Evolutionary conservation across 192 early-diverging fungal species (phyloP).

Genomic region (Blastocladiella britannica): DNA sequence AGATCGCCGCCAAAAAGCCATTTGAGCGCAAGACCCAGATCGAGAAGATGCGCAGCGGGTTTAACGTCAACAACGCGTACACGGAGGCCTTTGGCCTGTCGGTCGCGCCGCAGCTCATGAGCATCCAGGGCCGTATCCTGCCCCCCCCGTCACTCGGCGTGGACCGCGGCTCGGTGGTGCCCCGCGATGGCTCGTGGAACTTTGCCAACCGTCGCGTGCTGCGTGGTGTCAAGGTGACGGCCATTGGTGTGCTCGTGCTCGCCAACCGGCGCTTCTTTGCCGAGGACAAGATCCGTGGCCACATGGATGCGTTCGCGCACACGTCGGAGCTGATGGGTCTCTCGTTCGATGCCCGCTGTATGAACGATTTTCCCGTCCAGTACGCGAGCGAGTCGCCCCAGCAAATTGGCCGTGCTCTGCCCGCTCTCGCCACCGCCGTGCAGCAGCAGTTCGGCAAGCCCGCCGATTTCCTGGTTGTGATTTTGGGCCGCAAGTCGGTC

Average conservation of each 20-base stretch:
- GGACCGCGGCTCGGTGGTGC: conserved; percentile 8
- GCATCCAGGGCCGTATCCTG: conserved; percentile 23
- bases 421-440: conserved; percentile 46
- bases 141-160: conserved; percentile 5
- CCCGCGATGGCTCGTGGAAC: conserved; percentile 69
- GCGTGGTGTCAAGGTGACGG: conserved; percentile 47
- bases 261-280: conserved; percentile 28
- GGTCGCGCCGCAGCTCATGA: conserved; percentile 38
- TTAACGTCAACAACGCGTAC: conserved; percentile 49
- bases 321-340: conserved; percentile 54
- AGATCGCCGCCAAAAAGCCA: conserved; percentile 68
- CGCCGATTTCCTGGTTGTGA: conserved; percentile 66
- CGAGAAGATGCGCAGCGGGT: conserved; percentile 39
- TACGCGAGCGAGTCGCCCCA: conserved; percentile 27
- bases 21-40: conserved; percentile 69
- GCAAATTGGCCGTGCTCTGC: conserved; percentile 45
- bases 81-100: conserved; percentile 53
- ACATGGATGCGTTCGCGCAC: conserved; percentile 50
- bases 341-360: conserved; percentile 14
- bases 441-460: conserved; percentile 31
- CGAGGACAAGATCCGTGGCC: conserved; percentile 32
- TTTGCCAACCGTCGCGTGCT: conserved; percentile 58
- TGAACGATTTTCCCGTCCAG: conserved; percentile 17
- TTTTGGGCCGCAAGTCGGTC: conserved; percentile 60
- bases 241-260: conserved; percentile 67